Evolutionary conservation across 495 filamentous ascomycete genomes (phyloP).

Genomic region (Cenococcum geophilum): DNA sequence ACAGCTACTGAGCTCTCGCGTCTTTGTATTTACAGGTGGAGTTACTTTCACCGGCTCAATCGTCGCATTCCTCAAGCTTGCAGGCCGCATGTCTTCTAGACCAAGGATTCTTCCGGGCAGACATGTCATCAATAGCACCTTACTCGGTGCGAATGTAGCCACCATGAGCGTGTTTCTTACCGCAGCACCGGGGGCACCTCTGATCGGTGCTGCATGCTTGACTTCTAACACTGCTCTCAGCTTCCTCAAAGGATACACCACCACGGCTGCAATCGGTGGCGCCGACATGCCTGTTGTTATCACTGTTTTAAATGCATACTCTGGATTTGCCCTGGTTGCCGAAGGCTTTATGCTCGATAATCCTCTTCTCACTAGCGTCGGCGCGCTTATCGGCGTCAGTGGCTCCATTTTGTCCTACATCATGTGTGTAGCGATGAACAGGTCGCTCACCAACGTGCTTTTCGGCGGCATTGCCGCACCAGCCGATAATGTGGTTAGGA

Average conservation of each 20-base stretch:
- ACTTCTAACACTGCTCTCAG: constrained; percentile 66
- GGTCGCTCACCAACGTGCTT: constrained; percentile 70
- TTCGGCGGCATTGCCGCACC: constrained; percentile 69
- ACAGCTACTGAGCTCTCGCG: neutral
- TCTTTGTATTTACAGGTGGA: constrained; percentile 37
- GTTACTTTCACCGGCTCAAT: constrained; percentile 80
- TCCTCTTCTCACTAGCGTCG: constrained; percentile 68
- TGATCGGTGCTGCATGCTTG: constrained; percentile 66
- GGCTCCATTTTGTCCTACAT: constrained; percentile 80
- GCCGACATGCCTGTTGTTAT: constrained; percentile 85
- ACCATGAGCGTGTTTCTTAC: constrained; percentile 75
- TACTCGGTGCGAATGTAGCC: constrained; percentile 64
- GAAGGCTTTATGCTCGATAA: constrained; percentile 87
- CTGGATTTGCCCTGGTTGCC: constrained; percentile 74
- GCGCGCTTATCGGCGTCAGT: constrained; percentile 72
- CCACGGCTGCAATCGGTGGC: constrained; percentile 76
- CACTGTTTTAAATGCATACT: constrained; percentile 78
- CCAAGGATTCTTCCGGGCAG: constrained; percentile 62
- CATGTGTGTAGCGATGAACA: constrained; percentile 74
- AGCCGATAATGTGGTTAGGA: constrained; percentile 56
- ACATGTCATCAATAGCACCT: constrained; percentile 61
- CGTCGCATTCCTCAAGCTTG: constrained; percentile 74
- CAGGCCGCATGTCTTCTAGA: constrained; percentile 67
- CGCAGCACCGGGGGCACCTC: constrained; percentile 64
- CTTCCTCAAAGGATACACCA: constrained; percentile 76